These are phyloP conservation scores for Magnusiomyces fungicola DNA, from an alignment of 1,139 yeast species.

Conservation along the genomic window DNA sequence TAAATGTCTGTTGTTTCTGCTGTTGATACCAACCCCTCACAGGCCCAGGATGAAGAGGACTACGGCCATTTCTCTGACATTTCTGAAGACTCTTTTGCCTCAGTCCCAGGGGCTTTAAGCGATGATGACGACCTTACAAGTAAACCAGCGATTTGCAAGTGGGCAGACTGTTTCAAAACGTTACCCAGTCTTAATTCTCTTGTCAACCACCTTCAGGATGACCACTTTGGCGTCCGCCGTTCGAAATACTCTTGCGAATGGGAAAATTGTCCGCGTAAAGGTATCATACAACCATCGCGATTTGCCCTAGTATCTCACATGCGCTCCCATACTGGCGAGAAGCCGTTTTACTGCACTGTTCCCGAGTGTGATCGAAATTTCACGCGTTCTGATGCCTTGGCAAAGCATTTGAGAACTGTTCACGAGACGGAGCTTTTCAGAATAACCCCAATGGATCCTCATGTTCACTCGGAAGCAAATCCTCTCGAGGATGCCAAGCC, in stretches of 20 bases:
- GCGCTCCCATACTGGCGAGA: constrained; percentile 60
- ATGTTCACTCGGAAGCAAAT: constrained; percentile 9
- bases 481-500: constrained; percentile 13
- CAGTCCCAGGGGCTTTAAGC: constrained; percentile 13
- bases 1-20: too few relatives aligned
- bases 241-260: constrained; percentile 53
- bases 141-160: constrained; percentile 28
- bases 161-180: constrained; percentile 33
- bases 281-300: constrained; percentile 49
- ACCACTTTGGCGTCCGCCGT: constrained; percentile 35
- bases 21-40: too few relatives aligned
- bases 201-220: constrained; percentile 35
- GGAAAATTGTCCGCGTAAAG: constrained; percentile 52
- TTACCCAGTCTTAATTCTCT: constrained; percentile 32
- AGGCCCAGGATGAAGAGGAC: constrained; percentile 3
- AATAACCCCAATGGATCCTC: constrained; percentile 7
- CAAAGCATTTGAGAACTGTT: constrained; percentile 55
- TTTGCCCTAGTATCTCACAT: constrained; percentile 57
- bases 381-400: constrained; percentile 53
- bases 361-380: constrained; percentile 64
- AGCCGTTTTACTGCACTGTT: constrained; percentile 58
- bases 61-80: constrained; percentile 10
- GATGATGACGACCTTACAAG: constrained; percentile 12
- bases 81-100: constrained; percentile 14
- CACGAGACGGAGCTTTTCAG: constrained; percentile 41